Evolutionary conservation across 352 stramenopile genomes (phyloP).

Genomic region (Globisporangium rhizosaccharum): DNA sequence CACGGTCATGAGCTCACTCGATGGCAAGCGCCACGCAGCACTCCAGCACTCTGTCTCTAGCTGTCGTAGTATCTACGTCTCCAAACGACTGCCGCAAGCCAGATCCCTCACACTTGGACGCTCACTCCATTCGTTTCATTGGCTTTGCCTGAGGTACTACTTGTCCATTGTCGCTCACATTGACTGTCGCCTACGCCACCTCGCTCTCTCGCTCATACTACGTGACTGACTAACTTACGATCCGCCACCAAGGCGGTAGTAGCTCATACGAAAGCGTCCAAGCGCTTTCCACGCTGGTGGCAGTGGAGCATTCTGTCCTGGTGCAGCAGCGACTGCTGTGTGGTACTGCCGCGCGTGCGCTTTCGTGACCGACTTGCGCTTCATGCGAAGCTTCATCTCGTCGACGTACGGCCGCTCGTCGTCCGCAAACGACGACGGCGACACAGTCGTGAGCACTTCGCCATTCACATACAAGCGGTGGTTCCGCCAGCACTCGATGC

Average conservation of each 20-base stretch:
- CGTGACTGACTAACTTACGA: background rate
- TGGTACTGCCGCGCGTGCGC: constrained; percentile 16
- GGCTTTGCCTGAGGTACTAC: no score
- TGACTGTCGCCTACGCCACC: no score
- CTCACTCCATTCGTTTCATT: no score
- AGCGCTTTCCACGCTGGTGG: constrained; percentile 21
- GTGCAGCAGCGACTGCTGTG: background rate
- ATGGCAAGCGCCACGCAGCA: no score
- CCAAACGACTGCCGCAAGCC: no score
- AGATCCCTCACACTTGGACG: no score
- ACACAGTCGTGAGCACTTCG: constrained; percentile 35
- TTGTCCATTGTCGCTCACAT: no score
- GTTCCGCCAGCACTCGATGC: constrained; percentile 36
- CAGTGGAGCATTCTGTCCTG: background rate
- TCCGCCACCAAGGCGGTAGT: constrained; percentile 12
- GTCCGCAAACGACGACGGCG: constrained; percentile 19
- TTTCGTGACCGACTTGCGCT: constrained; percentile 33
- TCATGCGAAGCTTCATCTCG: constrained; percentile 46
- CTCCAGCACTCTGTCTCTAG: no score
- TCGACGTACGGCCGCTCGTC: constrained; percentile 37
- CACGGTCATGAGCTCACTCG: no score
- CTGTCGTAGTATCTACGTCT: no score
- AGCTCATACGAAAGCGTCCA: constrained; percentile 30
- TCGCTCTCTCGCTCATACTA: background rate
- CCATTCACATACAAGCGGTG: constrained; percentile 38